phyloP scores from a whole-genome alignment of 2,329 filamentous ascomycete genomes.

The Cladosporium sp. region DNA sequence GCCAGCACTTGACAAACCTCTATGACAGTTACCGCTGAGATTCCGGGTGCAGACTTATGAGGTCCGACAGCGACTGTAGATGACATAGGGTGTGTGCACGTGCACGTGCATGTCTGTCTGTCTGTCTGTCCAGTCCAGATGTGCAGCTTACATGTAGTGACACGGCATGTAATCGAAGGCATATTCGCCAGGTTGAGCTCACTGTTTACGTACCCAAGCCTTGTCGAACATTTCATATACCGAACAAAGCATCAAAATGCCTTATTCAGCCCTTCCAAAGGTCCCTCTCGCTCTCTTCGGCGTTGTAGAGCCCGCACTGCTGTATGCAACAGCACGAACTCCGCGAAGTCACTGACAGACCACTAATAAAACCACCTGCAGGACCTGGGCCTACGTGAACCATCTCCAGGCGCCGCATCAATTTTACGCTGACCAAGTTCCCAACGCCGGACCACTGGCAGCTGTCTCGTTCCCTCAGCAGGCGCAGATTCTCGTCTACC shows the following conservation, averaged over 20 bases:
- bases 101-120: no score
- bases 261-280: conserved; percentile 13
- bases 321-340: conserved; percentile 6
- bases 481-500: conserved; percentile 15
- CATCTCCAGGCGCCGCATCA: conserved; percentile 9
- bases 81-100: no score
- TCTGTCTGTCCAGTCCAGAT: no score
- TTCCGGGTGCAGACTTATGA: no score
- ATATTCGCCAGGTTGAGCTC: no score
- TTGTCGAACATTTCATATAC: no score
- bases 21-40: no score
- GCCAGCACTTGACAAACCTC: no score
- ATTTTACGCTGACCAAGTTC: conserved; percentile 17
- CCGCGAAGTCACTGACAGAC: neutral
- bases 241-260: neutral
- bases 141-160: no score
- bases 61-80: no score
- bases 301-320: conserved; percentile 16
- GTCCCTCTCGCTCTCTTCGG: conserved; percentile 18
- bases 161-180: no score
- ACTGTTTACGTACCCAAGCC: no score
- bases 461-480: conserved; percentile 13
- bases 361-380: neutral
- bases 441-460: neutral
- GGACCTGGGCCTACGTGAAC: conserved; percentile 15